Percentiles rank a stretch among this genome's conserved stretches.
Conservation (phyloP, 345 rosid genomes). For the Cardamine resedifolia region DNA sequence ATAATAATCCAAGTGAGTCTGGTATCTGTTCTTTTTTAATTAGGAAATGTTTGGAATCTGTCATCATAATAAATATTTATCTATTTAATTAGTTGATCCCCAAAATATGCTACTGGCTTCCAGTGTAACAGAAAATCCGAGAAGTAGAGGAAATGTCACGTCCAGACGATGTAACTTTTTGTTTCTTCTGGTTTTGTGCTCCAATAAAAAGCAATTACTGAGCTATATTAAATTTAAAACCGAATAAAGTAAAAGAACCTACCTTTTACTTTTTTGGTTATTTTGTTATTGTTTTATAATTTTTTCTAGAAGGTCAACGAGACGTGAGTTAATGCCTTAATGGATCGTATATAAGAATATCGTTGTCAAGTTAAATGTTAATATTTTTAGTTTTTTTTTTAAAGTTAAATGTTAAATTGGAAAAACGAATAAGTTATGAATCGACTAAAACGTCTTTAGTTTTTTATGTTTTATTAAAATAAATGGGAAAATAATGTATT, state of each 20-base stretch:
- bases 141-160: constrained; percentile 31
- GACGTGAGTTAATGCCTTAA: constrained; percentile 14
- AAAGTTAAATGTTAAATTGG: not conserved
- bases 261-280: not conserved
- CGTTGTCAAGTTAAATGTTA: constrained; percentile 1
- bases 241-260: not conserved
- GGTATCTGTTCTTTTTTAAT: not conserved
- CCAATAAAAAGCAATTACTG: not conserved
- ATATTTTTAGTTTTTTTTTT: no score
- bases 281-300: not conserved
- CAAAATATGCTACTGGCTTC: not conserved
- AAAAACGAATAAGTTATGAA: not conserved
- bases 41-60: constrained; percentile 14
- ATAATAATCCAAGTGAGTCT: not conserved
- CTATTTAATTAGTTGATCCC: not conserved
- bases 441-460: not conserved
- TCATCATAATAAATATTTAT: not conserved
- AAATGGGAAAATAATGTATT: not conserved
- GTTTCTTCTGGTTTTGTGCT: constrained; percentile 3
- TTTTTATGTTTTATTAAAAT: not conserved
- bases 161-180: not conserved
- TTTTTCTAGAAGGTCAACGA: constrained; percentile 33
- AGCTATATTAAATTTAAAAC: not conserved
- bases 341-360: not conserved
- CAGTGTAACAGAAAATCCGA: not conserved